Evolutionary conservation across 1,284 basidiomycete genomes (phyloP), one percentile per base, ranked within the genome.

Genomic region (Ganoderma multipileum): DNA sequence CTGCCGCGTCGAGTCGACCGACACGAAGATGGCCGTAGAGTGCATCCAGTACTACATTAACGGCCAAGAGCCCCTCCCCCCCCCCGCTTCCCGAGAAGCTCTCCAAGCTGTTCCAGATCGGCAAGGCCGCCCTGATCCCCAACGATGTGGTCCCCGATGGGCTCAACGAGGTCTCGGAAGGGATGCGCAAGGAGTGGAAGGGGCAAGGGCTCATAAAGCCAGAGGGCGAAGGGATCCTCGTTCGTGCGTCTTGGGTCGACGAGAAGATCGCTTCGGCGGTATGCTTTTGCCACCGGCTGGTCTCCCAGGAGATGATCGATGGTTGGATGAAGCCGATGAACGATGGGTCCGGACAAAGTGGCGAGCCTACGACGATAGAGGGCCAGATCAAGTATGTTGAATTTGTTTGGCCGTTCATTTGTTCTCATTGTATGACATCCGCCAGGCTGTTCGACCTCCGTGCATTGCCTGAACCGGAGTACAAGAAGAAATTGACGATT

Each of bases 31-130:
- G 60, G 66, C 66, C 9, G 44, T 47, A n/a, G 58, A 64, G 26
- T 63, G 52, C n/a, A 12, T 67, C 57, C 36, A 28, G 66, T 33
- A 67, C 39, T 55, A 57, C 55, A 61, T 69, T 2, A 54, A 60
- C 4, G 66, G 68, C 16, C 39, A 64, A 12, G 71, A 70, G 63
- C 71, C 71, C 23, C 71, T 68, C 2, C 66, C 68, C 8, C 66
- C 71, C 71, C 2, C 66, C 68, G 9, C 66, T 70, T 23, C 68
- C 66, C 3, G 66, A 64, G 54, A 70, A 69, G 38, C 52, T 72
- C 28, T 64, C 66, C 3, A 72, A 72, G 62, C 67, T 72, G 38
- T 68, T 74, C 67, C 70, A 72, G 47, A 70, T 73, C 55, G 62
- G 60, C 63, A 70, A 72, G 36, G 64, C 58, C 39, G 66, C 52